Evolutionary conservation across 2,329 filamentous ascomycete species (phyloP), one percentile per base, ranked within the genome.

Genomic region (Plectosphaerella sp.): DNA sequence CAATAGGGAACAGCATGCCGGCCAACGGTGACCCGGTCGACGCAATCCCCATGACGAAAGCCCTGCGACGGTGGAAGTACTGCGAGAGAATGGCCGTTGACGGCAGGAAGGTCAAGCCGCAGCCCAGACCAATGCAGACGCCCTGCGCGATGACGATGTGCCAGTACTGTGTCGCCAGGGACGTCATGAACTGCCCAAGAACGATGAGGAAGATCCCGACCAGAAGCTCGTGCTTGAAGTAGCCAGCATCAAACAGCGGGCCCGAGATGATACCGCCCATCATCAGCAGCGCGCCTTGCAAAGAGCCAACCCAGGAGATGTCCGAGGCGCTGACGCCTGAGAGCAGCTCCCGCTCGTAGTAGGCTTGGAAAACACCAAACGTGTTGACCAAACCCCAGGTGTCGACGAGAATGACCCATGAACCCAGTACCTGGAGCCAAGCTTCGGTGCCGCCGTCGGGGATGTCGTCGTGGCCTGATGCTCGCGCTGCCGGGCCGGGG

Each of bases 281-380:
- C 59, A 74, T 64, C 43, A 76, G 59, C 24, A 75, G 63, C 37
- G 69, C 70, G 7, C 63, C 63, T 54, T 76, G 73, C 10, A 75
- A 57, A 15, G 72, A 71, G 28, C 68, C 72, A 52, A 77, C 73
- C 72, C 73, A 75, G 5, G 72, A 73, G 42, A 78, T 75, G 39
- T 64, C 60, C 1, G 70, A 72, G 1, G 72, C 59, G 1, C 67
- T 66, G 16, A 59, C 56, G 14, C 54, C 45, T 9, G 52, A 53
- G 15, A 73, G 65, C 11, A 72, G 62, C 1, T 61, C 60, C 1
- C 62, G 61, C 57, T 72, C 66, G 55, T 75, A 75, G 61, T 72
- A 76, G 5, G 68, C 70, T 56, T 77, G 72, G 60, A 71, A 77
- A 2, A 73, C 71, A 36, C 73, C 74, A 49, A 72, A 77, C n/a